Conservation (phyloP, 108 stramenopile genomes). For the Fragilaria crotonensis region DNA sequence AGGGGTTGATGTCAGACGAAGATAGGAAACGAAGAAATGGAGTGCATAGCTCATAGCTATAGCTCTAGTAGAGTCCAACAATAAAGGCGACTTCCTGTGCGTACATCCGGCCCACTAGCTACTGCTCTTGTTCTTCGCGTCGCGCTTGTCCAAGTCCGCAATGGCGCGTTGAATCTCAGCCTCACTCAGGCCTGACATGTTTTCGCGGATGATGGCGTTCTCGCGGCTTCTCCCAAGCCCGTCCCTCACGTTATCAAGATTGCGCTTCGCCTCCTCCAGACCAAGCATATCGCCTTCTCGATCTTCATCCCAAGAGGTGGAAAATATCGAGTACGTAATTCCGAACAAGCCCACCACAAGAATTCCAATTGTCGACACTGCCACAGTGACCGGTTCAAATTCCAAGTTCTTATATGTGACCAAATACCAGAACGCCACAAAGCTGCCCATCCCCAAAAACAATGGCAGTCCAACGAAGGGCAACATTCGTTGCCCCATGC, state of each 20-base stretch:
- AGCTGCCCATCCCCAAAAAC: conserved; percentile 54
- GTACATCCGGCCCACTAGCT: no score
- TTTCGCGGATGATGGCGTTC: conserved; percentile 67
- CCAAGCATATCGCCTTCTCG: conserved; percentile 63
- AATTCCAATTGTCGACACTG: conserved; percentile 56
- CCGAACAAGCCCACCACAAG: conserved; percentile 58
- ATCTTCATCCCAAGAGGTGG: conserved; percentile 76
- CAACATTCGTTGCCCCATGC: conserved; percentile 77
- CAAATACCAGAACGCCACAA: conserved; percentile 82
- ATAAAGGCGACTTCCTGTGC: no score
- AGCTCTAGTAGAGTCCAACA: no score
- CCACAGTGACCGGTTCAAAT: conserved; percentile 73
- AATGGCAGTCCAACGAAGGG: conserved; percentile 83
- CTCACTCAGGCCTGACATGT: conserved; percentile 46
- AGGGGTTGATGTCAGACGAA: no score
- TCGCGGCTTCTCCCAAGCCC: conserved; percentile 60
- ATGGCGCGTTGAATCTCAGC: conserved; percentile 35
- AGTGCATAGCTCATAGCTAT: no score
- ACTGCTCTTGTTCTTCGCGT: conserved; percentile 23
- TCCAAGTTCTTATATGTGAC: conserved; percentile 61
- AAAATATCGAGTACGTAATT: conserved; percentile 77
- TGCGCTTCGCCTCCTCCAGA: conserved; percentile 59
- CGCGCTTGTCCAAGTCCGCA: conserved; percentile 26
- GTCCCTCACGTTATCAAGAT: conserved; percentile 59
- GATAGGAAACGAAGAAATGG: no score